Base-by-base conservation (phyloP, 2,329 filamentous ascomycete genomes). In the Anisogramma anomala region DNA sequence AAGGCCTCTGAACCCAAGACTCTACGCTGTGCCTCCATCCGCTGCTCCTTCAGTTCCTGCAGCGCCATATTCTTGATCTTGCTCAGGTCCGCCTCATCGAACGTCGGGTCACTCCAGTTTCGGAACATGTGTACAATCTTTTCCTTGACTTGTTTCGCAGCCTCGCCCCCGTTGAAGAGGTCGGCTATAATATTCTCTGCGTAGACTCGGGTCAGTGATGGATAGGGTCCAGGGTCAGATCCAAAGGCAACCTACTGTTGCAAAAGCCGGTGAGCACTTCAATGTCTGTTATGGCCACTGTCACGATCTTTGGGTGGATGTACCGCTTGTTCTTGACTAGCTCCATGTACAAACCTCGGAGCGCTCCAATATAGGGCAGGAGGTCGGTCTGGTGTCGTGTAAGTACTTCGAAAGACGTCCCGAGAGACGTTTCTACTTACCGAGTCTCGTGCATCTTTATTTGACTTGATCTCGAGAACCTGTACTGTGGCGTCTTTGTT, bases 51-150 rank as follows among this genome's bases (percentile, higher is more conserved):
- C 25, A 91, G 70, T 52, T 94, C 86, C 47, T 88, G 79, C 42
- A 94, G 68, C 36, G 78, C 72, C 53, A 98, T 66, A 55, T 87
- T 88, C 58, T 84, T 89, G 57, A 96, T 78, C 54, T 80, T 82
- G 34, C 70, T 68, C 63, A 91, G 82, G 52, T 93, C 84, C 42
- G 85, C 69, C 62, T 98, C 91, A 42, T 88, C 76, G 83, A 87
- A 96, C 19, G 75, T 68, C 32, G 78, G 67, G 28, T 76, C 74
- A 5, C 71, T 70, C 88, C 89, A 96, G 0, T 77, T 77, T 33
- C 70, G 69, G 56, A 81, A 87, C 13, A 89, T 65, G 18, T 75
- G 70, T 13, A 74, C 61, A 25, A 96, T 69, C 42, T 81, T 75
- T 31, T 79, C 76, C 49, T 83, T 79, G 1, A 82, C 84, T 44